Percentiles rank a stretch among this genome's conserved stretches.
These are phyloP conservation scores for Aurifilum marmelostoma DNA, from an alignment of 2,329 filamentous ascomycete genomes.

Conservation along the genomic window DNA sequence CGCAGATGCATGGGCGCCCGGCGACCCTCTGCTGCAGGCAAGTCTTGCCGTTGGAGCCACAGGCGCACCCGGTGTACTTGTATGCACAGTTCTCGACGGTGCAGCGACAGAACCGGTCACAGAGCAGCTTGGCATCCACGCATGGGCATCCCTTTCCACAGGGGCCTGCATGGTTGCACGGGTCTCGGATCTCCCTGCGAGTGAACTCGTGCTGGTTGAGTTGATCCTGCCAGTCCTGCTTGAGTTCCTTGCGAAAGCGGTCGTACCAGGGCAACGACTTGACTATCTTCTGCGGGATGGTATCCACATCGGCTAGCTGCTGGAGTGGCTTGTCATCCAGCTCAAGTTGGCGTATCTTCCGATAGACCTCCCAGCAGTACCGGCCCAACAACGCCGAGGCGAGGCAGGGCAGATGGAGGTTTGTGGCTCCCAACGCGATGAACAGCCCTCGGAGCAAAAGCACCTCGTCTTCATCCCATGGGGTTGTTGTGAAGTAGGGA, in stretches of 20 bases:
- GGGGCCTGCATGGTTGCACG: slow-evolving; percentile 71
- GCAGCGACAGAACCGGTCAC: slow-evolving; percentile 73
- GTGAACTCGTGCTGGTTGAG: slow-evolving; percentile 60
- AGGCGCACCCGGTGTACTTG: slow-evolving; percentile 70
- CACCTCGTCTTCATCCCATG: slow-evolving; percentile 55
- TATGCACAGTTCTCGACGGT: slow-evolving; percentile 61
- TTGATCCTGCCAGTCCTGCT: slow-evolving; percentile 59
- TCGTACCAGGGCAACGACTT: slow-evolving; percentile 60
- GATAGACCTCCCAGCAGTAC: slow-evolving; percentile 56
- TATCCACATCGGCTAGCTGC: slow-evolving; percentile 30
- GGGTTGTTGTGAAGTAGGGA: slow-evolving; percentile 37
- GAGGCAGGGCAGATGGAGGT: slow-evolving; percentile 47
- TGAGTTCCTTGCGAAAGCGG: slow-evolving; percentile 56
- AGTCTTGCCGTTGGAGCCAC: slow-evolving; percentile 61
- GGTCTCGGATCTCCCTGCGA: slow-evolving; percentile 60
- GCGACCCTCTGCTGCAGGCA: slow-evolving; percentile 61
- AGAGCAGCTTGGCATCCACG: slow-evolving; percentile 62
- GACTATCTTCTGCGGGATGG: slow-evolving; percentile 41
- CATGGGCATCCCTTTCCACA: slow-evolving; percentile 68
- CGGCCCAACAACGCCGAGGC: slow-evolving; percentile 54
- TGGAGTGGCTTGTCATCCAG: slow-evolving; percentile 36
- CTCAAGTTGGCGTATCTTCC: slow-evolving; percentile 46
- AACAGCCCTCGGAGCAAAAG: slow-evolving; percentile 53
- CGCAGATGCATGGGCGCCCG: slow-evolving; percentile 67
- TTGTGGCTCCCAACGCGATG: slow-evolving; percentile 32